Evolutionary conservation across 305 asterid species (phyloP).

Genomic region (Petunia hybrid): DNA sequence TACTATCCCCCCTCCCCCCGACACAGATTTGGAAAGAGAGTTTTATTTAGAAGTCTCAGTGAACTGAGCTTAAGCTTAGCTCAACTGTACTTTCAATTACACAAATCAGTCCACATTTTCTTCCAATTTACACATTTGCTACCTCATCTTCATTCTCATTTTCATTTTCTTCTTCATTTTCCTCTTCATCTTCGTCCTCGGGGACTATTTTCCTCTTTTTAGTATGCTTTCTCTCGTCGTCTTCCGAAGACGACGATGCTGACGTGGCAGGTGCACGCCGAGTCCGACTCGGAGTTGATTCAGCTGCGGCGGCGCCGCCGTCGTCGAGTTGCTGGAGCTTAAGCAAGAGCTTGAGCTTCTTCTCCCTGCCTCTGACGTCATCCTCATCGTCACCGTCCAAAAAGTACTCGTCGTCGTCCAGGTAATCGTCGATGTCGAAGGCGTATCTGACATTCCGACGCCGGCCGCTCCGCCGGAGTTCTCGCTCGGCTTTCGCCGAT

Average conservation of each 20-base stretch:
- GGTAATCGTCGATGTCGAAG: conserved; percentile 93
- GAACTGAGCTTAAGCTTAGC: conserved; percentile 43
- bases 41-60: conserved; percentile 42
- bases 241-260: conserved; percentile 63
- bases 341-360: conserved; percentile 76
- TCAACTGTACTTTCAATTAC: not conserved
- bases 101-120: conserved; percentile 6
- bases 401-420: conserved; percentile 80
- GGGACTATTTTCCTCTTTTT: conserved; percentile 73
- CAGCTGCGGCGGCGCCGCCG: conserved; percentile 45
- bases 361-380: conserved; percentile 68
- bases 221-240: conserved; percentile 52
- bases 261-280: conserved; percentile 63
- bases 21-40: conserved; percentile 23
- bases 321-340: conserved; percentile 50
- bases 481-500: conserved; percentile 47
- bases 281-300: conserved; percentile 51
- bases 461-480: conserved; percentile 84
- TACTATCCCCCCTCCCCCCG: conserved; percentile 41
- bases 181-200: conserved; percentile 50
- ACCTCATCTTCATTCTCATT: conserved; percentile 46
- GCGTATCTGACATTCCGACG: conserved; percentile 89
- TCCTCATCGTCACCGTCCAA: conserved; percentile 56
- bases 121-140: conserved; percentile 4
- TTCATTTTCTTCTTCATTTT: conserved; percentile 55